Base-by-base conservation (phyloP, 192 early-diverging fungal species). In the Linnemannia hyalina region DNA sequence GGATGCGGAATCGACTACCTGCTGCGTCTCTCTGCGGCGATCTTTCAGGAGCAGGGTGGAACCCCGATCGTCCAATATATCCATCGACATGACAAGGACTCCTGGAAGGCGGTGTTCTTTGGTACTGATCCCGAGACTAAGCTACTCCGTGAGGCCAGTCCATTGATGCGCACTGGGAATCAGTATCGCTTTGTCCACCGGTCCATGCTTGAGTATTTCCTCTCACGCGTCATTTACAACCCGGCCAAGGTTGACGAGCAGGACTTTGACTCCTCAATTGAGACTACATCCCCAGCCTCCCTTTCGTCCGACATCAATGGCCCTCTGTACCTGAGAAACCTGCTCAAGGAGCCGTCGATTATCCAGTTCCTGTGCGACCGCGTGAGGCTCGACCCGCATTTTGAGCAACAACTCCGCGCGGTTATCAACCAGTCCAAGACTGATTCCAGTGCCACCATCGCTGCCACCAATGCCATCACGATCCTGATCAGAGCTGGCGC, bases 331-430 rank as follows among this genome's bases (percentile, higher is more conserved):
- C n/a, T 6, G 5, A 36, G 18, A 80, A 41, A 26, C 63, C 73
- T 9, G 55, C 44, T 80, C 0, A 26, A 2, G 6, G 41, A 80
- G 32, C 54, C 78, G 11, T 72, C 78, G 1, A 44, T 80, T 36
- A 70, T 80, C 13, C 40, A 73, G 40, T 80, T 80, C n/a, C 26
- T 80, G 20, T 47, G 18, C 3, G 78, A 80, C 2, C 70, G 78
- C 10, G 38, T 80, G 11, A 47, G 9, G 11, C 70, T 32, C 26
- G 0, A 52, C 4, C 72, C 46, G 0, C 0, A 46, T 5, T 73
- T 73, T 41, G 44, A 52, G 23, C 5, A 32, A 23, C n/a, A 52
- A 4, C 72, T 73, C 5, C 44, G 6, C 15, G 8, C 42, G 0
- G 13, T 29, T 8, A 26, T 73, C 26, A 4, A 73, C 1, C 23